Base-by-base conservation (phyloP, 495 filamentous ascomycete genomes). In the Aspergillus mulundensis region DNA sequence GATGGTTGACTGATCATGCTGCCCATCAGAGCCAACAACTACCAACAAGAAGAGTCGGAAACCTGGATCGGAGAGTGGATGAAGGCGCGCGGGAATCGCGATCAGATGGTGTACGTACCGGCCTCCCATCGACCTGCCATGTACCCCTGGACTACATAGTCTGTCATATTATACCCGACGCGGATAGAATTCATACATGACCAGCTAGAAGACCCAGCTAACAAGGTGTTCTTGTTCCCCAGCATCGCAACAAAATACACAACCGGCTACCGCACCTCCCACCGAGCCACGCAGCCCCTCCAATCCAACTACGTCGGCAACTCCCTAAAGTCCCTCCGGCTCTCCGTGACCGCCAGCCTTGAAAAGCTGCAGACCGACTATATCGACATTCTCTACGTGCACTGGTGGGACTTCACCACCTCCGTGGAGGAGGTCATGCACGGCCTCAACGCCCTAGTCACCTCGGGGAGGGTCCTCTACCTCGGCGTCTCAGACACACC, bases 101-200 rank as follows among this genome's bases (percentile, higher is more conserved):
- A 87, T 53, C 67, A 84, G 54, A 77, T 88, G 45, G 86, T 92
- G n/a, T n/a, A n/a, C n/a, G n/a, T n/a, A n/a, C n/a, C n/a, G n/a
- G n/a, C n/a, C n/a, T n/a, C n/a, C n/a, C n/a, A n/a, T n/a, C n/a
- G n/a, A n/a, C n/a, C n/a, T n/a, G n/a, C n/a, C n/a, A n/a, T n/a
- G n/a, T n/a, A n/a, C n/a, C n/a, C n/a, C n/a, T n/a, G n/a, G n/a
- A n/a, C n/a, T n/a, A n/a, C n/a, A n/a, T n/a, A n/a, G n/a, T n/a
- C n/a, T n/a, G n/a, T n/a, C n/a, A n/a, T n/a, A n/a, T n/a, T n/a
- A n/a, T n/a, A n/a, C n/a, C n/a, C n/a, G n/a, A n/a, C n/a, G n/a
- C n/a, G n/a, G n/a, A n/a, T n/a, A n/a, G n/a, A n/a, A n/a, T n/a
- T n/a, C n/a, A n/a, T n/a, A n/a, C n/a, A n/a, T n/a, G n/a, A n/a